These are phyloP conservation scores for Arxiozyma bovina DNA, from an alignment of 1,139 yeast species.

Conservation along the genomic window DNA sequence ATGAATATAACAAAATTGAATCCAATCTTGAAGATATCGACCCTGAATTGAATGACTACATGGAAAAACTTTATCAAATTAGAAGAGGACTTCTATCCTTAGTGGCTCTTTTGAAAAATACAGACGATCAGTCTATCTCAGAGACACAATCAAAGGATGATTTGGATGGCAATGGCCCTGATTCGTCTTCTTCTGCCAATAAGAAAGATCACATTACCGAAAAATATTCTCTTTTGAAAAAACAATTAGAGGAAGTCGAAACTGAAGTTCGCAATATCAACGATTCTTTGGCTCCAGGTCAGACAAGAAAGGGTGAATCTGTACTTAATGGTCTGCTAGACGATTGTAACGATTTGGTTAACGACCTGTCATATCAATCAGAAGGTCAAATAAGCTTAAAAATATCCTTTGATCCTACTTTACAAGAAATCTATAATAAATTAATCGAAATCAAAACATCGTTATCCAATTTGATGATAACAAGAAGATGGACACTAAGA, in stretches of 20 bases:
- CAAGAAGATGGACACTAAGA: constrained; percentile 94
- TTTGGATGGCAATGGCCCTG: constrained; percentile 9
- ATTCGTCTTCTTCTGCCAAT: constrained; percentile 12
- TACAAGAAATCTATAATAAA: constrained; percentile 44
- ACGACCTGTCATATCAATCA: constrained; percentile 59
- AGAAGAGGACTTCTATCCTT: constrained; percentile 46
- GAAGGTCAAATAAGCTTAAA: constrained; percentile 26
- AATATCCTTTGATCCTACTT: constrained; percentile 39
- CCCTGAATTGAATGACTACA: constrained; percentile 41
- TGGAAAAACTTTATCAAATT: constrained; percentile 45
- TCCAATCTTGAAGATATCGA: constrained; percentile 50
- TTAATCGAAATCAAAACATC: constrained; percentile 59
- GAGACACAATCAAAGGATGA: neutral
- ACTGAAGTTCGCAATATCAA: constrained; percentile 34
- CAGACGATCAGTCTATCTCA: neutral
- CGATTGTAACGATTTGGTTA: constrained; percentile 67
- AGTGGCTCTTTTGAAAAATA: constrained; percentile 34
- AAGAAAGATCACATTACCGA: constrained; percentile 19
- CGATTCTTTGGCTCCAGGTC: constrained; percentile 26
- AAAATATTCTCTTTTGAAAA: constrained; percentile 32
- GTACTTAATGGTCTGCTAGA: constrained; percentile 67
- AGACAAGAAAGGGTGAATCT: constrained; percentile 43
- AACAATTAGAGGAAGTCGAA: constrained; percentile 38
- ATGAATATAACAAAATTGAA: constrained; percentile 46
- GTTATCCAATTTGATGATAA: constrained; percentile 71